Base-by-base conservation (phyloP, 805 yeast genomes). In the Suhomyces sp. region DNA sequence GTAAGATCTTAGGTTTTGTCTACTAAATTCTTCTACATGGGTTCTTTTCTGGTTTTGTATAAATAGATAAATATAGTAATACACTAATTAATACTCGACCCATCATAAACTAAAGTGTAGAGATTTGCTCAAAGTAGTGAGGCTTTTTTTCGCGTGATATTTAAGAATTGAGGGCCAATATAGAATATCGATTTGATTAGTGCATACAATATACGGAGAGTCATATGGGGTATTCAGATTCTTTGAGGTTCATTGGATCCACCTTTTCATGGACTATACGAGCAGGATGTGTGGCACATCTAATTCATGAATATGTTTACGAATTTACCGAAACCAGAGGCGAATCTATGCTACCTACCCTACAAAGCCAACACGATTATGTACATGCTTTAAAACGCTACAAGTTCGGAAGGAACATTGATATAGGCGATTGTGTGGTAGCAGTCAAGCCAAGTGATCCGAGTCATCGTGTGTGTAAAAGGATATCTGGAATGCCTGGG, bases 401-500 rank as follows among this genome's bases (percentile, higher is more conserved):
- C 63, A 75, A 82, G 48, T 68, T 77, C 46, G 97, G 97, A 0
- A 72, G 86, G 51, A 76, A 76, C n/a, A 65, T 90, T 4, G 66
- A 78, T 43, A 81, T 86, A 57, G 99, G 99, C 0, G 99, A 94
- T 64, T 79, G 93, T 50, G 80, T 94, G 2, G 94, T 93, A 35
- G 92, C 96, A 2, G 70, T 81, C 27, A 94, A 94, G 65, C 99
- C 99, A 1, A 88, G 96, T 2, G 92, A 87, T 57, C 96, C 96
- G 0, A 77, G 78, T 17, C 88, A 85, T 60, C 73, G 96, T 51
- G 96, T 94, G 2, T 94, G 99, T 63, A 94, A 94, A 62, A 77
- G 99, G 51, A 85, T 94, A 20, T 86, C 96, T 0, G 99, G 98
- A 0, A 86, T 93, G 96, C 96, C 97, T 0, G 98, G 98, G 0